phyloP scores from a whole-genome alignment of 2,329 filamentous ascomycete genomes.

The Byssochlamys sp. region DNA sequence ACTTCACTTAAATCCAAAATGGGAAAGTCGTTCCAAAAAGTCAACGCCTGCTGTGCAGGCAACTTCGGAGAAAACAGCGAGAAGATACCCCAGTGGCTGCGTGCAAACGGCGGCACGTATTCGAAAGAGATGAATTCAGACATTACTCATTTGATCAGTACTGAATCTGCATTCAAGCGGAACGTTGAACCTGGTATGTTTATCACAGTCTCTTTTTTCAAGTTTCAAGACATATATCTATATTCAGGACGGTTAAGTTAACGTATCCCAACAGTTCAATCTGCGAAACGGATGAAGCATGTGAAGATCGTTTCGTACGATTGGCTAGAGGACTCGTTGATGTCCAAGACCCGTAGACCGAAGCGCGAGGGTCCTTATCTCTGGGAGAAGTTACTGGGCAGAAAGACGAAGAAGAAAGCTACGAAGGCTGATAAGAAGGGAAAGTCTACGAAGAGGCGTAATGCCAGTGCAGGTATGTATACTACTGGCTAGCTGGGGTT shows the following conservation, averaged over 20 bases:
- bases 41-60: conserved; percentile 51
- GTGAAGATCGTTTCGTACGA: conserved; percentile 39
- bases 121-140: conserved; percentile 40
- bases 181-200: conserved; percentile 33
- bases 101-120: conserved; percentile 52
- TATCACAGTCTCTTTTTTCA: not conserved
- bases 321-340: conserved; percentile 39
- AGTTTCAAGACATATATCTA: not conserved
- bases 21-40: conserved; percentile 41
- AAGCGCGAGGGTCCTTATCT: conserved; percentile 26
- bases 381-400: conserved; percentile 29
- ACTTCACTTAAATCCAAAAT: conserved; percentile 11
- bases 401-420: conserved; percentile 15
- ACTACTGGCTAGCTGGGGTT: not conserved
- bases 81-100: conserved; percentile 58
- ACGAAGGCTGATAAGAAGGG: not conserved
- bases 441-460: conserved; percentile 1
- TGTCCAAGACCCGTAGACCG: conserved; percentile 24
- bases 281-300: conserved; percentile 27
- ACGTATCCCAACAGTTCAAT: conserved; percentile 24
- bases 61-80: conserved; percentile 45
- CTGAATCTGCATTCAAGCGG: conserved; percentile 50
- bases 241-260: not conserved
- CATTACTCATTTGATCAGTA: conserved; percentile 66
- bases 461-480: conserved; percentile 3